phyloP scores from a whole-genome alignment of 768 basidiomycete genomes.

The Russula brevipes region DNA sequence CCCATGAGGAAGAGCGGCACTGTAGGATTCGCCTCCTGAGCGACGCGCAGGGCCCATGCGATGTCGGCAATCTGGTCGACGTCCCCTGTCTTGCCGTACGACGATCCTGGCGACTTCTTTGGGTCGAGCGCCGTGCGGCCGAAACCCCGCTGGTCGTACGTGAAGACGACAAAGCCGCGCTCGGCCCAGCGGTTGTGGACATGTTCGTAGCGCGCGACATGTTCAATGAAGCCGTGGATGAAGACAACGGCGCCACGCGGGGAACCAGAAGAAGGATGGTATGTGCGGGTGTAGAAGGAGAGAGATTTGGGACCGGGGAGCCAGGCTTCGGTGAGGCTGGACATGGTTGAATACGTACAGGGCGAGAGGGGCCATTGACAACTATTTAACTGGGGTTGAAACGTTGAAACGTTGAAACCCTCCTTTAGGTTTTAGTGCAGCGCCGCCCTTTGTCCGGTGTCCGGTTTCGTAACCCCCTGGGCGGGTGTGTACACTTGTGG shows the following conservation, averaged over 20 bases:
- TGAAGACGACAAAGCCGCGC: slow-evolving; percentile 57
- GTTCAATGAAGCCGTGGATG: slow-evolving; percentile 75
- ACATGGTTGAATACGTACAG: slow-evolving; percentile 8
- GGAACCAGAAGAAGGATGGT: slow-evolving; percentile 37
- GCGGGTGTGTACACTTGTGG: too few relatives aligned
- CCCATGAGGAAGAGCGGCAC: slow-evolving; percentile 68
- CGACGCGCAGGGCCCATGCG: slow-evolving; percentile 58
- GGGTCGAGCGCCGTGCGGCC: slow-evolving; percentile 66
- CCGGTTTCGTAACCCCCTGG: too few relatives aligned
- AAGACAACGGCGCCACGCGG: slow-evolving; percentile 48
- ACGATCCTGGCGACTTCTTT: slow-evolving; percentile 39
- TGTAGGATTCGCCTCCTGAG: slow-evolving; percentile 39
- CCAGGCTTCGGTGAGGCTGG: slow-evolving; percentile 46
- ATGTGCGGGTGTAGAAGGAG: slow-evolving; percentile 67
- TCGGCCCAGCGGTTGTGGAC: slow-evolving; percentile 52
- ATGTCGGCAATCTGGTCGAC: slow-evolving; percentile 62
- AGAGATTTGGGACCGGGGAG: slow-evolving; percentile 51
- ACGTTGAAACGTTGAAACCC: too few relatives aligned
- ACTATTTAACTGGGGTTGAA: too few relatives aligned
- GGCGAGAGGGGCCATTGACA: too few relatives aligned
- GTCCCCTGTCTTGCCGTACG: slow-evolving; percentile 61
- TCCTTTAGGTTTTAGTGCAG: too few relatives aligned
- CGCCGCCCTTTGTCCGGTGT: too few relatives aligned
- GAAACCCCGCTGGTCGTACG: slow-evolving; percentile 77
- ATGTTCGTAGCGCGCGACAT: slow-evolving; percentile 65